These are phyloP conservation scores for Grosmannia serpens DNA, from an alignment of 2,329 filamentous ascomycete species.

Conservation along the genomic window DNA sequence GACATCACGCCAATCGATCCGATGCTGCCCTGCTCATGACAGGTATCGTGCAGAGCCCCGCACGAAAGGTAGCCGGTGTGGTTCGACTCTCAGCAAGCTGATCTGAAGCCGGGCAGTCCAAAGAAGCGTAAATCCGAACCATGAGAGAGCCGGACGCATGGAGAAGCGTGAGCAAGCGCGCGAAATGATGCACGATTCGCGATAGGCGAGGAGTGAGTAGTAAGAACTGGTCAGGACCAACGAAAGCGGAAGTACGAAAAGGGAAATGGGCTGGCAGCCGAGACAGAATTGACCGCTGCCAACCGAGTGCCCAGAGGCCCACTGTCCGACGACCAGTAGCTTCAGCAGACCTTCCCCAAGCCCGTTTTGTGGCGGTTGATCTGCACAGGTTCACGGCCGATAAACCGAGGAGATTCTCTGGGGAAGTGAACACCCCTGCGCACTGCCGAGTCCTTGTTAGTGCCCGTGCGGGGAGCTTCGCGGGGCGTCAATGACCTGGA, in stretches of 20 bases:
- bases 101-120: too few species aligned
- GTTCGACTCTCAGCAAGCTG: too few species aligned
- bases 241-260: not conserved
- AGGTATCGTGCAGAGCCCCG: not conserved
- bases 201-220: too few species aligned
- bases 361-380: not conserved
- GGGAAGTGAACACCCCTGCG: not conserved
- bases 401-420: not conserved
- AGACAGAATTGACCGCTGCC: not conserved
- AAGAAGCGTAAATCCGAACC: too few species aligned
- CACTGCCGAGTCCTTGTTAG: not conserved
- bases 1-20: conserved; percentile 6
- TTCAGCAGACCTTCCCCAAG: not conserved
- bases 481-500: not conserved
- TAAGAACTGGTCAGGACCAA: too few species aligned
- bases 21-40: not conserved
- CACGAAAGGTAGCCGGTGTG: not conserved
- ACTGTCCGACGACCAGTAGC: not conserved
- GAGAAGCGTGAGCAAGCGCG: too few species aligned
- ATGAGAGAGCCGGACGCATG: too few species aligned
- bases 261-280: not conserved
- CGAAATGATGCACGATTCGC: too few species aligned
- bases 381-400: not conserved
- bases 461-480: not conserved
- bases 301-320: not conserved